Evolutionary conservation across 352 stramenopile species (phyloP), one percentile per base, ranked within the genome.

Genomic region (Globisporangium cederbergense): DNA sequence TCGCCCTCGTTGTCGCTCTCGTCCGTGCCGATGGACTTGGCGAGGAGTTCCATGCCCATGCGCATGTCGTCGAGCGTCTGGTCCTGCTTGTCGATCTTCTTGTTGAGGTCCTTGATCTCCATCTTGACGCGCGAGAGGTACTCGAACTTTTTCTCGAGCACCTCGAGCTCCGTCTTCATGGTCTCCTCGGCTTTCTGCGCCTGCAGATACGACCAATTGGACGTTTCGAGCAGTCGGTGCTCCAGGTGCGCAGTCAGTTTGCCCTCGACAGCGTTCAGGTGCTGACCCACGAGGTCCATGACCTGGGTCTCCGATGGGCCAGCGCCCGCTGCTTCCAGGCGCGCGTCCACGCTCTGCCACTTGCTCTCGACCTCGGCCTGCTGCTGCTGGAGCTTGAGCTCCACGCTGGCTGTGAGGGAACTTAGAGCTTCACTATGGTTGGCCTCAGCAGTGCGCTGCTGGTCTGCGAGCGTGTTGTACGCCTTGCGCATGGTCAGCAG

Each of bases 131-230:
- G 77, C 25, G 78, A 89, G 45, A 91, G 58, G 51, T 88, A 89
- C 22, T 88, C 82, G 36, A 89, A 88, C 22, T 83, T 78, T 40
- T 91, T 91, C 45, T 91, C 82, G 11, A 91, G 67, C 60, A 87
- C 71, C 51, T 88, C 79, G 4, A 89, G 25, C 52, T 85, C 70
- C 1, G 25, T 62, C 46, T 74, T 67, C n/a, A 88, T 73, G 3
- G 70, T 59, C 53, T 88, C 79, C 28, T 89, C 75, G 7, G 69
- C 80, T 25, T 76, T 61, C 59, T 79, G 71, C 0, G 43, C 50
- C 7, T 68, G 71, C 28, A 73, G 25, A n/a, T 63, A 70, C 36
- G 66, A 61, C 28, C 64, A 66, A 34, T 77, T 65, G 6, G 74
- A 72, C 13, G 55, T 62, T 46, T 77, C 71, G 5, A 77, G 63